Conservation (phyloP, 495 filamentous ascomycete species). For the Saxispiralis lemnorum region DNA sequence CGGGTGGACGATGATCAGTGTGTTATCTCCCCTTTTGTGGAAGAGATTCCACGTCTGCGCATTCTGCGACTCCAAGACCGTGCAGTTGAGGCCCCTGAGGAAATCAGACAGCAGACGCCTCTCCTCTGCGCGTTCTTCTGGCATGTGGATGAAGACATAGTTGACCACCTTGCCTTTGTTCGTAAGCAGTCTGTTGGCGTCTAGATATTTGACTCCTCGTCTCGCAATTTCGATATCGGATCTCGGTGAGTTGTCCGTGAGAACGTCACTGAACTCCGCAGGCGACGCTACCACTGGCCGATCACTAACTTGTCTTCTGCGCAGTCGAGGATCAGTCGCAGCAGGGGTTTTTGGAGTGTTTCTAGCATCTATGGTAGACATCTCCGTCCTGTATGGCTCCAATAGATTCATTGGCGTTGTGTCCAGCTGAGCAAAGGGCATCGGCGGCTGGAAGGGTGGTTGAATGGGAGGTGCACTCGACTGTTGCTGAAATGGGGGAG, state of each 20-base stretch:
- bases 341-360: too few relatives aligned
- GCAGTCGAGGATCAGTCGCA: too few relatives aligned
- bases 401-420: too few relatives aligned
- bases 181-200: not conserved
- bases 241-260: too few relatives aligned
- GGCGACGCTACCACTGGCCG: not conserved
- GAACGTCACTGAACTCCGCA: not conserved
- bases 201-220: not conserved
- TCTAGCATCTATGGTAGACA: too few relatives aligned
- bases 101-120: conserved; percentile 3
- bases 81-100: conserved; percentile 10
- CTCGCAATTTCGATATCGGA: not conserved
- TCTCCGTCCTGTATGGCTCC: too few relatives aligned
- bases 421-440: too few relatives aligned
- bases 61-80: conserved; percentile 6
- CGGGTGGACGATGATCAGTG: conserved; percentile 7
- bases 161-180: not conserved
- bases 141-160: conserved; percentile 7
- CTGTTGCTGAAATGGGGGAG: not conserved
- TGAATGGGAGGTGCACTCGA: too few relatives aligned
- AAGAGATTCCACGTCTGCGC: conserved; percentile 7
- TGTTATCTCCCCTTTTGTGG: not conserved
- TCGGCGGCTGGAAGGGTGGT: too few relatives aligned
- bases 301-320: too few relatives aligned
- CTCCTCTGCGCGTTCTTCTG: conserved; percentile 1